Evolutionary conservation across 148 eudicot species (phyloP), one percentile per base, ranked within the genome.

Genomic region (Arbutus unedo): DNA sequence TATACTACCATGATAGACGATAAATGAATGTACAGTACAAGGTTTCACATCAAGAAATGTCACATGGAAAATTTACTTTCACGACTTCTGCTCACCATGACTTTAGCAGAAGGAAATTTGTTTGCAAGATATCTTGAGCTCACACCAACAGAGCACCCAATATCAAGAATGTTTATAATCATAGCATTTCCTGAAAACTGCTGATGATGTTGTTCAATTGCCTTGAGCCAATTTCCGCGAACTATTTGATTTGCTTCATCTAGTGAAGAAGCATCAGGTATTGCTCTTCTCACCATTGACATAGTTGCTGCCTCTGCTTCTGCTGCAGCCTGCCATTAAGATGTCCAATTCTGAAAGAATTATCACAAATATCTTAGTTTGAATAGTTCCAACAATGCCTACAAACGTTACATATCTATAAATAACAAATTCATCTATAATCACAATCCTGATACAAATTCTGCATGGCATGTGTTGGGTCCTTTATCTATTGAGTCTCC

Each of bases 261-360:
- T 18, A 91, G 76, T 21, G 98, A 90, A 74, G 95, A 87, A 76
- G 98, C 98, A 84, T 91, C 86, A 13, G 98, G 97, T 83, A 96
- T 90, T 47, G 97, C 89, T 81, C 98, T 85, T 81, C 88, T 96
- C 13, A 88, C 89, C 88, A 96, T 90, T 54, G 98, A 91, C 94
- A 96, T 86, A 43, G 98, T 94, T 78, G 98, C 98, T 44, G 98
- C 90, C 86, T 96, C 98, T 67, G 97, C 98, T 89, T 96, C 98
- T 76, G 98, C 98, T 87, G 98, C 98, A 87, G 98, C 98, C 98
- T 96, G 87, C 85, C 80, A 53, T 54, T 60, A 81, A 51, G 82
- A 72, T 79, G 78, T 59, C 16, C 59, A 48, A 45, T 80, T 47
- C 47, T 64, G 74, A 79, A 79, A 23, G 44, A 19, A 23, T 64